Evolutionary conservation across 2,329 filamentous ascomycete genomes (phyloP).

Genomic region (Balansia obtecta): DNA sequence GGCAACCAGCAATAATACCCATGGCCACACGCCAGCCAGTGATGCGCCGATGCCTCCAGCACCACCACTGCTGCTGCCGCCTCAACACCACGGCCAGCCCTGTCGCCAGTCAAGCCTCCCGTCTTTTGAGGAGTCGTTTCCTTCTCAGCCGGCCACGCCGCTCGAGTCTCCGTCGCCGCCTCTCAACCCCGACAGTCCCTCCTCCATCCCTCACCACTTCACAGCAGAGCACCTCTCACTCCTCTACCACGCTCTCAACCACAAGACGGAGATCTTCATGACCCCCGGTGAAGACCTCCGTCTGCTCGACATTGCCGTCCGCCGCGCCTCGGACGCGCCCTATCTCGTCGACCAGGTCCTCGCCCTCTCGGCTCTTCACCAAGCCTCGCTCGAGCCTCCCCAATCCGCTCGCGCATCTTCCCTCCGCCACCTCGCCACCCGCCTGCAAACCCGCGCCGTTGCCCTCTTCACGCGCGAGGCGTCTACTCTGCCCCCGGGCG

Average conservation of each 20-base stretch:
- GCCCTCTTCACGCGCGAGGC: conserved; percentile 23
- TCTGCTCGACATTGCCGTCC: conserved; percentile 21
- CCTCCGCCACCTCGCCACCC: conserved; percentile 25
- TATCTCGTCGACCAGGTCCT: conserved; percentile 36
- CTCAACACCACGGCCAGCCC: not conserved
- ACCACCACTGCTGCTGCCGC: not conserved
- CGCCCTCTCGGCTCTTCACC: conserved; percentile 31
- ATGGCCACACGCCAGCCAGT: not conserved
- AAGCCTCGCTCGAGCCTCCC: conserved; percentile 8
- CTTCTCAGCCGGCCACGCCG: not conserved
- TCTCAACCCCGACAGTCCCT: not conserved
- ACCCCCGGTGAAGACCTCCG: conserved; percentile 10
- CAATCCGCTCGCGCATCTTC: not conserved
- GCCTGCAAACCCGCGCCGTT: conserved; percentile 32
- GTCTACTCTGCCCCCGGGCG: conserved; percentile 12
- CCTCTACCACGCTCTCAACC: conserved; percentile 23
- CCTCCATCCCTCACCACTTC: conserved; percentile 13
- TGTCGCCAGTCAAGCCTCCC: not conserved
- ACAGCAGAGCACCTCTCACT: conserved; percentile 27
- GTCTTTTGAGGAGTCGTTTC: conserved; percentile 5
- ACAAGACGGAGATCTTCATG: conserved; percentile 13
- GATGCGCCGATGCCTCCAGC: not conserved
- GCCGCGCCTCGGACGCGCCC: conserved; percentile 22
- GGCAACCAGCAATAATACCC: not conserved
- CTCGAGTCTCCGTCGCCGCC: not conserved